Evolutionary conservation across 228 moss, liverwort and hornwort genomes (phyloP), one percentile per base, ranked within the genome.

Genomic region (Sphagnum fallax): DNA sequence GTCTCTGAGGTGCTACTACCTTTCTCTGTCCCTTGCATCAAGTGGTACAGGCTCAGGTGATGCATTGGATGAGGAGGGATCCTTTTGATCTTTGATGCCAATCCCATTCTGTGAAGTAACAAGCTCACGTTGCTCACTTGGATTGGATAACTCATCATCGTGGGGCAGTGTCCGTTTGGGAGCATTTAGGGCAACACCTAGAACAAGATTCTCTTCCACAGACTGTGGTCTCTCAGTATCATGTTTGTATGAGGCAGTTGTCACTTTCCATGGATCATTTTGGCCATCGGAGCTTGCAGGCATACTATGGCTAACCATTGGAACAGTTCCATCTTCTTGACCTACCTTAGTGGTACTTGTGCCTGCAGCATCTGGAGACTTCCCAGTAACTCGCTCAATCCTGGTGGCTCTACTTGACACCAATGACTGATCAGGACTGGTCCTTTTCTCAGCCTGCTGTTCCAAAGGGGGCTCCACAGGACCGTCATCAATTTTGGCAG

Each of bases 91-190:
- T 55, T 84, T 89, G 9, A 65, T 52, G 72, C 82, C 81, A 65
- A 74, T 87, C 5, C 76, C 75, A 50, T 91, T 95, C 66, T 89
- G 77, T 14, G 87, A 78, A 72, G 79, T 76, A 14, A 96, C 92
- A 49, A 92, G 74, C 6, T 79, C 77, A 52, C 87, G 74, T 48
- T 81, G 75, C 70, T 88, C 89, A 1, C 84, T 75, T 67, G 82
- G 70, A 50, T 55, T 65, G 8, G 81, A 59, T 49, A 75, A 76
- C 53, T 95, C 92, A 62, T 91, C 83, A 61, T 91, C 91, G 76
- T 92, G 78, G 0, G 92, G 91, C 53, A 92, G 84, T 51, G 88
- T 92, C 72, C 89, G 84, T 79, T 96, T 92, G 6, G 96, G 91
- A 55, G 91, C 91, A 60, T 92, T 89, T 63, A 96, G 72, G 60